Base-by-base conservation (phyloP, 2,329 filamentous ascomycete species). In the Cercospora janseana region DNA sequence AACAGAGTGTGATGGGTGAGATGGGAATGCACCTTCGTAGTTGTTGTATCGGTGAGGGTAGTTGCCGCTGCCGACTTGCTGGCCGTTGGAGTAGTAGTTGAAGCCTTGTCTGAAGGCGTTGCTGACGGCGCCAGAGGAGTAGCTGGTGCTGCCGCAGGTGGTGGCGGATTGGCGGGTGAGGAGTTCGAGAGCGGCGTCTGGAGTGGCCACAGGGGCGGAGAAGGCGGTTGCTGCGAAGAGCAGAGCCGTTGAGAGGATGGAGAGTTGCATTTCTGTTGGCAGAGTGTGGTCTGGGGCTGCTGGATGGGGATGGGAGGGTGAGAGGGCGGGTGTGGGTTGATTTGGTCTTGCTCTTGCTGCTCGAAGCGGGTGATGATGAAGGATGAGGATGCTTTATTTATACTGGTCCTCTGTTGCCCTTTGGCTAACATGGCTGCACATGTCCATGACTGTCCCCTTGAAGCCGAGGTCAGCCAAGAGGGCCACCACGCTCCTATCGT, bases 91-190 rank as follows among this genome's bases (percentile, higher is more conserved):
- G 63, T 80, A 75, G 60, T 79, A 75, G 15, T 67, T 63, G 69
- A 75, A 83, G 3, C 78, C 79, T 38, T 74, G 70, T 49, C 72
- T 69, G 31, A 75, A 65, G 29, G 82, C 81, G 7, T 72, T 66
- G 55, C 66, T 69, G 41, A 82, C 74, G 51, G 77, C 71, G 43
- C 65, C 65, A 37, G 72, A 69, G 42, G 70, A 73, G 70, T 84
- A 84, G 66, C 69, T 75, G 50, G 55, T 72, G 45, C 66, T 72
- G 48, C 80, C 80, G 64, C 82, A 84, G 41, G 73, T 75, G 31
- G 76, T 71, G 66, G 69, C 67, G 61, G 77, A 72, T 62, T 73
- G 68, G 56, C 73, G 67, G 58, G 69, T 54, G 18, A 67, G 60
- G 35, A 72, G 42, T 7, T 56, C 55, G 57, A 71, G 28, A 12